A percentile compares a stretch with the other conserved stretches of the same genome.
phyloP scores from a whole-genome alignment of 2,329 filamentous ascomycete species.

The Penicillium concentricum region DNA sequence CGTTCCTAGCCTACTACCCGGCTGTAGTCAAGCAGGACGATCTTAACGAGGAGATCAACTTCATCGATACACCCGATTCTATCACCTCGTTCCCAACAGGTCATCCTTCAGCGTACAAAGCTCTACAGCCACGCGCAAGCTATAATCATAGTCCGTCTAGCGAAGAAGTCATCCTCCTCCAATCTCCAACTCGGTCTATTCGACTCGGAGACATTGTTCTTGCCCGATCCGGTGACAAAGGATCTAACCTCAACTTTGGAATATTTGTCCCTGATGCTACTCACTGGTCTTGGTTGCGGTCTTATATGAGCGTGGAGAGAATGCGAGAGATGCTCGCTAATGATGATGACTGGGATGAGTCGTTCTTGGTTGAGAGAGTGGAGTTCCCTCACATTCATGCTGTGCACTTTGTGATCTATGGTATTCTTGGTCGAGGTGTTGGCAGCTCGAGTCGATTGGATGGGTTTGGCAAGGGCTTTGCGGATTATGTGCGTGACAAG shows the following conservation, averaged over 20 bases:
- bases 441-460: conserved; percentile 52
- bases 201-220: conserved; percentile 47
- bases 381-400: conserved; percentile 48
- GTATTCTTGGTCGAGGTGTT: conserved; percentile 46
- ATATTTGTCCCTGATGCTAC: conserved; percentile 31
- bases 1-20: conserved; percentile 47
- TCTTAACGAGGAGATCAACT: conserved; percentile 28
- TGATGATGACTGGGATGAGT: conserved; percentile 44
- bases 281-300: conserved; percentile 39
- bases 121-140: conserved; percentile 12
- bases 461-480: conserved; percentile 54
- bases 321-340: conserved; percentile 42
- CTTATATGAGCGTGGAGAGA: conserved; percentile 41
- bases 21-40: conserved; percentile 33
- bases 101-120: conserved; percentile 16
- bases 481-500: conserved; percentile 50
- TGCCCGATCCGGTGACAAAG: conserved; percentile 45
- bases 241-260: conserved; percentile 45
- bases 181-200: conserved; percentile 27
- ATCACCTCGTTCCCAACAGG: conserved; percentile 13
- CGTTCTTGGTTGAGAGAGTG: conserved; percentile 47
- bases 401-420: conserved; percentile 54
- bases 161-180: conserved; percentile 18
- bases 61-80: conserved; percentile 14
- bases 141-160: conserved; percentile 21